Percentiles rank a stretch among this genome's conserved stretches.
Conservation (phyloP, 2,329 filamentous ascomycete genomes). For the Hysterium pulicare region DNA sequence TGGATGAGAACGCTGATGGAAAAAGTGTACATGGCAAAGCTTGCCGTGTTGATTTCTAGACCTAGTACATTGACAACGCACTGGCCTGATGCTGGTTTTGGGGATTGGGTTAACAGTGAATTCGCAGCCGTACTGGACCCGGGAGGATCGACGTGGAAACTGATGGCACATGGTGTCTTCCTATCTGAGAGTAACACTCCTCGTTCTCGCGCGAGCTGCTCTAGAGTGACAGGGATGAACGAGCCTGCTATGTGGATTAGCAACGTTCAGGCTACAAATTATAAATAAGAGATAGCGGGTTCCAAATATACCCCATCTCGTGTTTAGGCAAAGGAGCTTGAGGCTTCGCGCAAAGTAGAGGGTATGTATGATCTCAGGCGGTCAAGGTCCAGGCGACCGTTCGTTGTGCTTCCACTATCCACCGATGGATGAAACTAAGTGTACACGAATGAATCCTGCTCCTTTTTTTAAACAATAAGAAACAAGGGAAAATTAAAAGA, state of each 20-base stretch:
- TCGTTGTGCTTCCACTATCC: no score
- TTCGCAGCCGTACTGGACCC: constrained; percentile 4
- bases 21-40: constrained; percentile 98
- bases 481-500: no score
- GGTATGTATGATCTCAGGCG: background rate
- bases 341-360: no score
- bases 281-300: no score
- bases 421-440: no score
- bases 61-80: constrained; percentile 83
- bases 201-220: constrained; percentile 88
- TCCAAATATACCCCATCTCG: no score
- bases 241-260: constrained; percentile 55
- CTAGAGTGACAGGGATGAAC: constrained; percentile 93
- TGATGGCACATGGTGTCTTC: constrained; percentile 68
- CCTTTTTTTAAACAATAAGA: no score
- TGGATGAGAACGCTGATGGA: constrained; percentile 87
- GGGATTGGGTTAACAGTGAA: constrained; percentile 18
- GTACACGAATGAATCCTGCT: no score
- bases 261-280: no score
- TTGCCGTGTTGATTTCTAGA: constrained; percentile 87
- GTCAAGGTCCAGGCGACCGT: background rate
- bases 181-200: constrained; percentile 80
- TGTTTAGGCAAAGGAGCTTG: no score
- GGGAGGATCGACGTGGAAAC: constrained; percentile 48
- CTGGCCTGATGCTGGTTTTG: constrained; percentile 48